Evolutionary conservation across 164 flowering plant species (phyloP).

Genomic region (Kingdonia uniflora): DNA sequence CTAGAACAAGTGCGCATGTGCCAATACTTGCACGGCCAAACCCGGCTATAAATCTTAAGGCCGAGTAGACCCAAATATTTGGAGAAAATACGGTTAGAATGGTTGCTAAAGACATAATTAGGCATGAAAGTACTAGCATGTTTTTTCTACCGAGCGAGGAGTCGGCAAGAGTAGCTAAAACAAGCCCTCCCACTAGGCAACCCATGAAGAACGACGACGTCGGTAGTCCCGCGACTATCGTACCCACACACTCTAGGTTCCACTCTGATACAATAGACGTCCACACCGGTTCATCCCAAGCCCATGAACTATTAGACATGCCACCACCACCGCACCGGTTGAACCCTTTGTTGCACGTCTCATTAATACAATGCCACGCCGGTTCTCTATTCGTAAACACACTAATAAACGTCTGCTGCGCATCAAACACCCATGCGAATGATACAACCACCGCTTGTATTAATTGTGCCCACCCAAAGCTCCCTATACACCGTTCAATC

Average conservation of each 20-base stretch:
- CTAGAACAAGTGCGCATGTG: slow-evolving; percentile 40
- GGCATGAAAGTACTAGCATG: slow-evolving; percentile 38
- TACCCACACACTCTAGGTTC: slow-evolving; percentile 28
- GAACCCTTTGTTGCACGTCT: too few relatives aligned
- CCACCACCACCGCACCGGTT: background rate
- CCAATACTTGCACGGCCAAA: slow-evolving; percentile 52
- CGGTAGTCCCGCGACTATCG: slow-evolving; percentile 46
- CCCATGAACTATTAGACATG: slow-evolving; percentile 35
- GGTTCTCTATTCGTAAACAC: slow-evolving; percentile 51
- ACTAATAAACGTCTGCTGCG: slow-evolving; percentile 57
- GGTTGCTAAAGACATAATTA: slow-evolving; percentile 34
- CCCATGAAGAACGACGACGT: slow-evolving; percentile 59
- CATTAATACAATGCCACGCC: slow-evolving; percentile 37
- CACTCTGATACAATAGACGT: slow-evolving; percentile 49
- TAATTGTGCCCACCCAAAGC: slow-evolving; percentile 36
- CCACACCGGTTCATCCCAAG: slow-evolving; percentile 32
- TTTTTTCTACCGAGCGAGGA: slow-evolving; percentile 58
- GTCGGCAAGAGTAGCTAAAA: slow-evolving; percentile 55
- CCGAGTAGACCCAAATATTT: slow-evolving; percentile 55
- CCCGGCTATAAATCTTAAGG: slow-evolving; percentile 40
- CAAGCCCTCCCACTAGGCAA: slow-evolving; percentile 48
- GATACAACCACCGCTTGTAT: slow-evolving; percentile 45
- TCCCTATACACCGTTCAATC: slow-evolving; percentile 40
- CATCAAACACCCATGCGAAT: slow-evolving; percentile 50
- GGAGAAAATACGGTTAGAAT: slow-evolving; percentile 26